Evolutionary conservation across 2,329 filamentous ascomycete genomes (phyloP).

Genomic region (Diplodia corticola): DNA sequence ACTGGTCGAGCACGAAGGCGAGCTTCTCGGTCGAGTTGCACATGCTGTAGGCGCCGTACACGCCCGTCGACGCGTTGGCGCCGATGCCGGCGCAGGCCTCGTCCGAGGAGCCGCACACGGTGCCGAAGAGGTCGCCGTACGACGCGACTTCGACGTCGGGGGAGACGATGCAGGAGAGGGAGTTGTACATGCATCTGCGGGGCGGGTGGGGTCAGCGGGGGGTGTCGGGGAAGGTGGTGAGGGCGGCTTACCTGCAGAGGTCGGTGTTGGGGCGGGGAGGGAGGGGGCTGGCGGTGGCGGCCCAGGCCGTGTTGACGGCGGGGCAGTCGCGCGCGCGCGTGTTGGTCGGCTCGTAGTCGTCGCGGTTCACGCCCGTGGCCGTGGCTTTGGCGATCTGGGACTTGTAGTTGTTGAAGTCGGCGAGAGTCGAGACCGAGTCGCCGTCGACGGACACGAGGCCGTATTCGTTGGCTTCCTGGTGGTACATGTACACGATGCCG

Average conservation of each 20-base stretch:
- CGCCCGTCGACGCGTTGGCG: slow-evolving; percentile 65
- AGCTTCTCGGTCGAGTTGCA: slow-evolving; percentile 71
- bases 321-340: slow-evolving; percentile 71
- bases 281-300: slow-evolving; percentile 64
- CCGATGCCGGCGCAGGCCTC: slow-evolving; percentile 67
- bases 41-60: slow-evolving; percentile 77
- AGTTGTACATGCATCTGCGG: slow-evolving; percentile 72
- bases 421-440: slow-evolving; percentile 63
- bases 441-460: slow-evolving; percentile 69
- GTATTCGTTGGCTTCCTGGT: slow-evolving; percentile 86
- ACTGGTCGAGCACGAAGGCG: slow-evolving; percentile 70
- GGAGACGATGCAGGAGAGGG: slow-evolving; percentile 69
- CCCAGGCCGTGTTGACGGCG: slow-evolving; percentile 64
- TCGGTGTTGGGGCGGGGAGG: slow-evolving; percentile 77
- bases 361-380: slow-evolving; percentile 65
- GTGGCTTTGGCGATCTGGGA: slow-evolving; percentile 67
- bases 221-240: neutral
- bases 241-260: slow-evolving; percentile 61
- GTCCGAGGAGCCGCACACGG: slow-evolving; percentile 63
- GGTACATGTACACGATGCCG: slow-evolving; percentile 99
- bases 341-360: slow-evolving; percentile 71
- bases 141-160: slow-evolving; percentile 56
- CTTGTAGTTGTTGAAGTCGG: slow-evolving; percentile 74
- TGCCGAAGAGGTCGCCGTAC: slow-evolving; percentile 70
- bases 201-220: neutral